Percentiles rank a stretch among this genome's conserved stretches.
Evolutionary conservation across 495 filamentous ascomycete genomes (phyloP).

Genomic region (Daldinia grandis): DNA sequence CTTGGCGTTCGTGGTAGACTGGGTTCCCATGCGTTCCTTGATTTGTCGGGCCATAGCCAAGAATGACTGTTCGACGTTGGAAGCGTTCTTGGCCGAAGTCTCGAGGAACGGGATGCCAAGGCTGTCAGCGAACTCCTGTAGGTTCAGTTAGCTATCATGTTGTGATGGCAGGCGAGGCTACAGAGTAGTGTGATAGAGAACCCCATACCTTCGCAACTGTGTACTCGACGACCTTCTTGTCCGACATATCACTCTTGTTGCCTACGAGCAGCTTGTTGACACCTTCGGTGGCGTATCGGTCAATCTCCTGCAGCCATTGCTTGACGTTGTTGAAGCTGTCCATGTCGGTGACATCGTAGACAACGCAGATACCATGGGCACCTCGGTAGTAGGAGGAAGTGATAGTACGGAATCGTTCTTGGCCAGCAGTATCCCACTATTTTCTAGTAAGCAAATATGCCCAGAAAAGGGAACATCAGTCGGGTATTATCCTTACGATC

Average conservation of each 20-base stretch:
- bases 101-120: constrained; percentile 99
- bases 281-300: constrained; percentile 97
- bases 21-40: constrained; percentile 98
- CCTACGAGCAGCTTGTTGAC: constrained; percentile 99
- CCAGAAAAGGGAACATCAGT: not conserved
- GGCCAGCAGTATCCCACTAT: constrained; percentile 98
- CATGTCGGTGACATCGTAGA: constrained; percentile 99
- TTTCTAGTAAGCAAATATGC: constrained; percentile 24
- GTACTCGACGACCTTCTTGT: constrained; percentile 99
- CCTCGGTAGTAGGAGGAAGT: constrained; percentile 99
- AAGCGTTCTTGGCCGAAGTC: constrained; percentile 99
- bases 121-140: constrained; percentile 96
- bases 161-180: constrained; percentile 6
- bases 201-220: constrained; percentile 91
- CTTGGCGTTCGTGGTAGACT: constrained; percentile 96
- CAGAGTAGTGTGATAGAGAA: not conserved
- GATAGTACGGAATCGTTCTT: constrained; percentile 99
- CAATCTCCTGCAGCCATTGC: constrained; percentile 99
- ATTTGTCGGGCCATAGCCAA: constrained; percentile 99
- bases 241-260: constrained; percentile 99
- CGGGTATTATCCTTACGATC: constrained; percentile 73
- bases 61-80: constrained; percentile 99
- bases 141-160: constrained; percentile 28
- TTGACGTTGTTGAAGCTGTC: constrained; percentile 99
- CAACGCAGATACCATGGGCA: constrained; percentile 98